Evolutionary conservation across 768 basidiomycete genomes (phyloP).

Genomic region (Lactarius pseudohatsudake): DNA sequence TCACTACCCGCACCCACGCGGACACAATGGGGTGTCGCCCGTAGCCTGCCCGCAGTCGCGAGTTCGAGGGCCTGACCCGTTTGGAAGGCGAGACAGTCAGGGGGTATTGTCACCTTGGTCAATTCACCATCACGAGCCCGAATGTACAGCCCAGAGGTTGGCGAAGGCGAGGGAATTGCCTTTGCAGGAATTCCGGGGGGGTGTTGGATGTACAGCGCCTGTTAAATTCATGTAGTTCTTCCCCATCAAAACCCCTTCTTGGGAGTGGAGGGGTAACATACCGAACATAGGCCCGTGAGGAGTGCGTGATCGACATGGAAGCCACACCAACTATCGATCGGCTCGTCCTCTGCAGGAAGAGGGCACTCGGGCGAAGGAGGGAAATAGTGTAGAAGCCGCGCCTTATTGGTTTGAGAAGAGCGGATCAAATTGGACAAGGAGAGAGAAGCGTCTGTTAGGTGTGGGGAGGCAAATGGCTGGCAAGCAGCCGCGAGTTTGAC

Average conservation of each 20-base stretch:
- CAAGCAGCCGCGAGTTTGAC: conserved; percentile 81
- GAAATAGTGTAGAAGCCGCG: conserved; percentile 95
- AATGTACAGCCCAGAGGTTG: conserved; percentile 87
- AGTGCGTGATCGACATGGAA: conserved; percentile 92
- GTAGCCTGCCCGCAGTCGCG: conserved; percentile 74
- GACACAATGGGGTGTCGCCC: conserved; percentile 95
- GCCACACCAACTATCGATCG: conserved; percentile 90
- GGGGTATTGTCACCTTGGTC: conserved; percentile 83
- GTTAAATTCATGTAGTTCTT: conserved; percentile 6
- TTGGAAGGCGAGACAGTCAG: conserved; percentile 88
- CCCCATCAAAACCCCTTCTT: conserved; percentile 1
- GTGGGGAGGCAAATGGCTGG: conserved; percentile 78
- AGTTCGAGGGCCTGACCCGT: conserved; percentile 95
- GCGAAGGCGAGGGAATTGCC: conserved; percentile 64
- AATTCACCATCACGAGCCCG: conserved; percentile 76
- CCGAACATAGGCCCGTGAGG: conserved; percentile 90
- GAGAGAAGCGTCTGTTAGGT: conserved; percentile 62
- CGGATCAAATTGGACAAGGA: conserved; percentile 72
- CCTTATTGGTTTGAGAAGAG: conserved; percentile 83
- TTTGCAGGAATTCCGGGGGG: conserved; percentile 41
- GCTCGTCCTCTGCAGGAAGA: conserved; percentile 51
- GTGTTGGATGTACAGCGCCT: conserved; percentile 84
- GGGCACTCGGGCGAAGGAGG: conserved; percentile 53
- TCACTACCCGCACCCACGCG: conserved; percentile 57
- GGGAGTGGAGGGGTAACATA: conserved; percentile 37